A percentile compares a stretch with the other conserved stretches of the same genome.
phyloP scores from a whole-genome alignment of 768 basidiomycete genomes.

The Panaeolus papilionaceus region DNA sequence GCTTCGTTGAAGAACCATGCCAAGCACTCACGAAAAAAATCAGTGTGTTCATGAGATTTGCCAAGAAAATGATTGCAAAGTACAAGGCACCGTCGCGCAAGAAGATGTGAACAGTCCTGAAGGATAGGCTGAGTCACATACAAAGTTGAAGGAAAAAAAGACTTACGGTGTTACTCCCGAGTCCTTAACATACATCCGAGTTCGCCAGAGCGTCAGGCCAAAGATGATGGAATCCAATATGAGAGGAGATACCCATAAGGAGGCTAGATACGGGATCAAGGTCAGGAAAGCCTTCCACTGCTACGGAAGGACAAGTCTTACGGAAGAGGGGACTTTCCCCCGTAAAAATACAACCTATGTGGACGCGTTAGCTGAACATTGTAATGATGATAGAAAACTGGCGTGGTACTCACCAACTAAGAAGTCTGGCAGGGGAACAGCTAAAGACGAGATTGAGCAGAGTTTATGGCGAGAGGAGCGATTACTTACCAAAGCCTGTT shows the following conservation, averaged over 20 bases:
- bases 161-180: constrained; percentile 23
- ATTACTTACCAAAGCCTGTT: constrained; percentile 33
- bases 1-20: neutral
- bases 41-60: constrained; percentile 29
- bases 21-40: constrained; percentile 26
- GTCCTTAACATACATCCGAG: constrained; percentile 20
- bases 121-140: neutral
- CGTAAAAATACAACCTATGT: constrained; percentile 35
- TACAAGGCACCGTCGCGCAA: constrained; percentile 28
- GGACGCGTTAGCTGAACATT: too few relatives aligned
- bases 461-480: neutral
- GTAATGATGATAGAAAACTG: neutral
- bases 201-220: constrained; percentile 27
- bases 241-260: constrained; percentile 27
- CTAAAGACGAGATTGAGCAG: constrained; percentile 19
- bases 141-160: neutral
- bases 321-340: constrained; percentile 28
- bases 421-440: constrained; percentile 31
- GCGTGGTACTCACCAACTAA: constrained; percentile 28
- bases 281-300: neutral
- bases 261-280: constrained; percentile 16
- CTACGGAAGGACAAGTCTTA: constrained; percentile 8
- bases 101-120: constrained; percentile 27
- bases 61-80: constrained; percentile 26
- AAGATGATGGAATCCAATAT: constrained; percentile 27